These are phyloP conservation scores for Nemania bipapillata DNA, from an alignment of 2,329 filamentous ascomycete species.

Conservation along the genomic window DNA sequence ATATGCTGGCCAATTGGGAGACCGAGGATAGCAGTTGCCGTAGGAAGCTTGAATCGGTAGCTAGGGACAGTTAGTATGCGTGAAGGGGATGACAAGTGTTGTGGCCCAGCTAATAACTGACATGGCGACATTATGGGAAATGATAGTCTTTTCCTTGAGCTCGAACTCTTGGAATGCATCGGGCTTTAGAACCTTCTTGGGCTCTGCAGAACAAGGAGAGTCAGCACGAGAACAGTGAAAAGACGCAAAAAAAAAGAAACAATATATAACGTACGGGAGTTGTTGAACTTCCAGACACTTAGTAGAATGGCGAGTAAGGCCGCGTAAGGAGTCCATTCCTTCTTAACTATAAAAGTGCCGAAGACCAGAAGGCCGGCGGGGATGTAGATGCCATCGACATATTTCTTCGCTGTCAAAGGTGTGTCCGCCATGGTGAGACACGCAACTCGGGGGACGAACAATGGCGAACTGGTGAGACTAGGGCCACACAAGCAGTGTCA, in stretches of 20 bases:
- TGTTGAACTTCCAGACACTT: slow-evolving; percentile 76
- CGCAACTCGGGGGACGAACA: slow-evolving; percentile 6
- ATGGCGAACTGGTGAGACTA: slow-evolving; percentile 8
- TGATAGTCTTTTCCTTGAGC: slow-evolving; percentile 91
- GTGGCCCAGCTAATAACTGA: slow-evolving; percentile 56
- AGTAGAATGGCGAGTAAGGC: slow-evolving; percentile 72
- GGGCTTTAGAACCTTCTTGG: slow-evolving; percentile 86
- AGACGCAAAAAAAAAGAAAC: slow-evolving; percentile 9
- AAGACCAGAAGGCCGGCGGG: slow-evolving; percentile 81
- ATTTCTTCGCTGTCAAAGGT: slow-evolving; percentile 67
- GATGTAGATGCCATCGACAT: slow-evolving; percentile 83
- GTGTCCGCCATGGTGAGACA: slow-evolving; percentile 53
- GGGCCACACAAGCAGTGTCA: slow-evolving; percentile 12
- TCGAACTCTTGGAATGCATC: slow-evolving; percentile 90
- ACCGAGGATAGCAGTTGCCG: slow-evolving; percentile 82
- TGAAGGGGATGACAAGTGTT: not conserved
- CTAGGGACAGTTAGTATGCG: slow-evolving; percentile 55
- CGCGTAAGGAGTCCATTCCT: slow-evolving; percentile 78
- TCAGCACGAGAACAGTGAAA: slow-evolving; percentile 35
- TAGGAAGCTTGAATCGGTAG: slow-evolving; percentile 92
- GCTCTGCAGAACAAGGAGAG: slow-evolving; percentile 61
- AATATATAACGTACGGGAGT: slow-evolving; percentile 68
- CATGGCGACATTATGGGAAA: slow-evolving; percentile 99
- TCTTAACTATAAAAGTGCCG: slow-evolving; percentile 81
- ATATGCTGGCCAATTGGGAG: slow-evolving; percentile 99